These are phyloP conservation scores for Sanghuangporus weigelae DNA, from an alignment of 1,284 basidiomycete genomes.

Conservation along the genomic window DNA sequence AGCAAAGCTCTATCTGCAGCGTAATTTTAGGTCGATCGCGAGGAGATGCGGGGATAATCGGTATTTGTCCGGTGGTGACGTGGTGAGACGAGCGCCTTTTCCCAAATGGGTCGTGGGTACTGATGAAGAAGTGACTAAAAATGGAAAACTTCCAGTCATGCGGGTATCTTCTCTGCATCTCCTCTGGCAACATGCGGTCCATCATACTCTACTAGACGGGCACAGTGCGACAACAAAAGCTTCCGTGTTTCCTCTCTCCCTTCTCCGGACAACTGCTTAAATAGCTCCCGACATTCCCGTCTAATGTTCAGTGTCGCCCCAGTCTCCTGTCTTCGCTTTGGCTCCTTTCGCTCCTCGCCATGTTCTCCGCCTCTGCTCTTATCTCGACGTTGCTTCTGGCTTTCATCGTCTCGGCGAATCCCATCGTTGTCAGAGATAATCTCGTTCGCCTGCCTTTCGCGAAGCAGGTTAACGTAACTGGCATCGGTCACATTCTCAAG, in stretches of 20 bases:
- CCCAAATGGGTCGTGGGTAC: not conserved
- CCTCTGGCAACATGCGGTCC: not conserved
- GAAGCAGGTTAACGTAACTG: conserved; percentile 43
- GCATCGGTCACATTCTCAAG: conserved; percentile 41
- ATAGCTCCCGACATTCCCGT: not conserved
- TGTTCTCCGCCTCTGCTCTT: conserved; percentile 30
- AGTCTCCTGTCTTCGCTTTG: not conserved
- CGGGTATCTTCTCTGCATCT: not conserved
- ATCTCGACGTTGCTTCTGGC: conserved; percentile 40
- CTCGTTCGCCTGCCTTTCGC: conserved; percentile 42
- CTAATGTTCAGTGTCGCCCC: not conserved
- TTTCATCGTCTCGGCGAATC: conserved; percentile 41
- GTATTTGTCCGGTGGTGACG: not conserved
- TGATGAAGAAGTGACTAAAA: not conserved
- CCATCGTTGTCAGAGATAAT: conserved; percentile 36
- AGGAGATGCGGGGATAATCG: not conserved
- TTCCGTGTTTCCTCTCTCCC: not conserved
- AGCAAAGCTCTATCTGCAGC: not conserved
- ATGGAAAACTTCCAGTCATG: not conserved
- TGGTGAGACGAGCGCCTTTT: not conserved
- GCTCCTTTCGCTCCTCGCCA: conserved; percentile 17
- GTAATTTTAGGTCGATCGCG: not conserved
- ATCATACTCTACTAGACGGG: no score
- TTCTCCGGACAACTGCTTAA: conserved; percentile 1
- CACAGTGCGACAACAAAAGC: not conserved